phyloP scores from a whole-genome alignment of 257 asterid species.

The Petrea volubilis region DNA sequence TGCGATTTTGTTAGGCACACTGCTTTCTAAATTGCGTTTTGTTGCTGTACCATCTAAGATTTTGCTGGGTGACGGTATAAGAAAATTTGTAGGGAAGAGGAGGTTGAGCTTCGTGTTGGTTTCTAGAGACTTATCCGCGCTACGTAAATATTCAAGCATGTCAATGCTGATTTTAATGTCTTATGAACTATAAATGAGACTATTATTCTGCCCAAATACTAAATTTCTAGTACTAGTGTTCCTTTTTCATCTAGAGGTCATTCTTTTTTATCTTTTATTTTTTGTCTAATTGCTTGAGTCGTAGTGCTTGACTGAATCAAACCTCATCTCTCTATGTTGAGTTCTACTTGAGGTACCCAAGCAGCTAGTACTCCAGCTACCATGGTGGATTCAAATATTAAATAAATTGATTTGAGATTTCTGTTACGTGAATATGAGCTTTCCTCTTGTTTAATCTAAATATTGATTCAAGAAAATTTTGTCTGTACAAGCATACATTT shows the following conservation, averaged over 20 bases:
- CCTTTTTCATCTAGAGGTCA: background rate
- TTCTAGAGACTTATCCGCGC: background rate
- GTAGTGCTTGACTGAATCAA: conserved; percentile 2
- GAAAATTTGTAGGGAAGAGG: background rate
- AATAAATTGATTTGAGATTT: conserved; percentile 22
- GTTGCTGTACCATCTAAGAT: background rate
- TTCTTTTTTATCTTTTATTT: no score
- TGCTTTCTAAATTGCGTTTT: background rate
- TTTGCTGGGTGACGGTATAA: background rate
- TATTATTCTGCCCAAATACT: background rate
- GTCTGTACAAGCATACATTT: background rate
- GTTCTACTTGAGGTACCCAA: conserved; percentile 3
- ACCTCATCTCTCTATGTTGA: conserved; percentile 12
- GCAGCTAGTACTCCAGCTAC: no score
- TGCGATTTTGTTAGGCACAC: background rate
- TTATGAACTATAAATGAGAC: background rate
- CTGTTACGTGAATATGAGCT: conserved; percentile 8
- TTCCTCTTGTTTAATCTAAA: no score
- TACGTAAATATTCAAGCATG: background rate
- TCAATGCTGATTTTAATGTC: background rate
- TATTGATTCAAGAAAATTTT: no score
- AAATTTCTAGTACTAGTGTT: conserved; percentile 12
- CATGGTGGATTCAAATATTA: conserved; percentile 3
- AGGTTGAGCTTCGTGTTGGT: conserved; percentile 1
- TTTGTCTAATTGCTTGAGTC: conserved; percentile 2